These are phyloP conservation scores for Withania somnifera DNA, from an alignment of 305 asterid genomes.

Conservation along the genomic window DNA sequence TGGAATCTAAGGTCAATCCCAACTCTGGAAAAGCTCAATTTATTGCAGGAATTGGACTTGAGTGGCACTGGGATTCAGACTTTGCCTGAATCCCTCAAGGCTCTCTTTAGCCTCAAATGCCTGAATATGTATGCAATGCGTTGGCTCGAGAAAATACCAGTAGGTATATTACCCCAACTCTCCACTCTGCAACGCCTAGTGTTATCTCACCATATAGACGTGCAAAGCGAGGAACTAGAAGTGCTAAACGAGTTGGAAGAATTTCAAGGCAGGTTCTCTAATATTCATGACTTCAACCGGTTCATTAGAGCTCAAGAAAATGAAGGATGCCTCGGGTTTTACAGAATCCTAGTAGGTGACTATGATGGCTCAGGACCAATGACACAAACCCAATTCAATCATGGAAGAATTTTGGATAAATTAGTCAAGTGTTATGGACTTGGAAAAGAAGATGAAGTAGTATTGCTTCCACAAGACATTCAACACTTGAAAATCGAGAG, in stretches of 20 bases:
- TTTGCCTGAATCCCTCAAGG: conserved; percentile 12
- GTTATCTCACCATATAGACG: conserved; percentile 6
- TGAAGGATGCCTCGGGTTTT: conserved; percentile 10
- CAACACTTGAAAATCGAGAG: conserved; percentile 12
- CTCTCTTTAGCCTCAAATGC: conserved; percentile 14
- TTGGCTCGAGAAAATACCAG: conserved; percentile 8
- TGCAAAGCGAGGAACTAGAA: conserved; percentile 11
- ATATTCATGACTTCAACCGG: conserved; percentile 10
- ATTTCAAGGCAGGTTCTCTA: conserved; percentile 16
- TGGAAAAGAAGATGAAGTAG: conserved; percentile 8
- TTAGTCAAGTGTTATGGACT: conserved; percentile 7
- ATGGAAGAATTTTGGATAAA: background rate
- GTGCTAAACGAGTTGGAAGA: conserved; percentile 13
- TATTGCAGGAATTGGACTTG: conserved; percentile 12
- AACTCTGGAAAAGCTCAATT: conserved; percentile 5
- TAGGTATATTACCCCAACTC: conserved; percentile 9
- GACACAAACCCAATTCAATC: background rate
- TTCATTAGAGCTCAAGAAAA: conserved; percentile 13
- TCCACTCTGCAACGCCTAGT: conserved; percentile 10
- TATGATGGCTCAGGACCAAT: conserved; percentile 1
- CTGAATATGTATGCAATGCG: conserved; percentile 15
- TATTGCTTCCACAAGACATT: conserved; percentile 14
- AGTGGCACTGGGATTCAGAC: conserved; percentile 4
- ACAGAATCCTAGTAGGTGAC: conserved; percentile 15
- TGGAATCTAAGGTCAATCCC: conserved; percentile 8